Base-by-base conservation (phyloP, 306 rosid species). In the Vachellia collinsii region DNA sequence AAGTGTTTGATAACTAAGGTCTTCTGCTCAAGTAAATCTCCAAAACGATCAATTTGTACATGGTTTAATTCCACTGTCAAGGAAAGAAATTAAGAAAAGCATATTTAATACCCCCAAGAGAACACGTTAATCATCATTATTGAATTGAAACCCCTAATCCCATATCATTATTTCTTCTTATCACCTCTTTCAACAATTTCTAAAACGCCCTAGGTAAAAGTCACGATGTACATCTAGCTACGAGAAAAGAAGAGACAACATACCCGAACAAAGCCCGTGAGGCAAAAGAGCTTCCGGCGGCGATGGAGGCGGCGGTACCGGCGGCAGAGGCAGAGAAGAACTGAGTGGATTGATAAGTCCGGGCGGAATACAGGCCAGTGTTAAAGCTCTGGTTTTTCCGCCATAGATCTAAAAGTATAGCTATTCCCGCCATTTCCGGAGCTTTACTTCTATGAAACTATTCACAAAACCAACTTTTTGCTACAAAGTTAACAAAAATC, bases 391-490 rank as follows among this genome's bases (percentile, higher is more conserved):
- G 90, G 47, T 85, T 90, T 79, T 86, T 91, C 84, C 79, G 89
- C 86, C 92, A 81, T 65, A 90, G 93, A 93, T 95, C 98, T 86
- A 89, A 75, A 22, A 91, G 74, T 81, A 89, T 41, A 69, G 94
- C 85, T 81, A 95, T 77, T 82, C 98, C 99, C 81, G 86, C 92
- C 99, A 95, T 95, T 77, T 80, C 64, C 63, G 36, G 39, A 66
- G 82, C 81, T 78, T 70, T 20, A 42, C 65, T 63, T 58, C 36
- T 50, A 72, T 83, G 41, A 82, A 7, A 11, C 75, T 56, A 37
- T 42, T 61, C 8, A 65, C 12, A 7, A 61, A 47, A 62, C 8
- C 3, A 38, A 0, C 10, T 17, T 59, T 38, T 63, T 51, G 23
- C 58, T 44, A 22, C 67, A 53, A 46, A n/a, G n/a, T n/a, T n/a